These are phyloP conservation scores for Brassica balearica DNA, from an alignment of 441 rosid genomes.

Conservation along the genomic window DNA sequence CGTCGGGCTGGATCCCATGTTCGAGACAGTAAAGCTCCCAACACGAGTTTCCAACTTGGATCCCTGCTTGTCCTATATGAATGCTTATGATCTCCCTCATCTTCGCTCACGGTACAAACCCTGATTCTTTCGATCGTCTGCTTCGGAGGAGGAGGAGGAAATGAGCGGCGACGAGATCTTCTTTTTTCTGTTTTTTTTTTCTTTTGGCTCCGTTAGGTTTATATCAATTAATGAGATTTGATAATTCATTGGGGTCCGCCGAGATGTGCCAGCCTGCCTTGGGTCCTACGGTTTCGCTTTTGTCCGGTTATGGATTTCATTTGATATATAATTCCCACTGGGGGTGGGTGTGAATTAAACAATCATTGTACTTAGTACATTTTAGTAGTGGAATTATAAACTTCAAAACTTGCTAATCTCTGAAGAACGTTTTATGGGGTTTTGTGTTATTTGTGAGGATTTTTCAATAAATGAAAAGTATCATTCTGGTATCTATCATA, in stretches of 20 bases:
- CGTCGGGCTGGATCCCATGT: constrained; percentile 84
- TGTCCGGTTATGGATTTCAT: background rate
- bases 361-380: background rate
- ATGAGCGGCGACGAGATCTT: background rate
- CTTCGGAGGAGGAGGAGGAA: background rate
- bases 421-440: background rate
- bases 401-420: background rate
- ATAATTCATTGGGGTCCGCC: background rate
- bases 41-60: constrained; percentile 86
- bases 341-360: background rate
- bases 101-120: constrained; percentile 8
- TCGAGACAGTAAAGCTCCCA: constrained; percentile 96
- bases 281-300: constrained; percentile 8
- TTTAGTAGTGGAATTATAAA: background rate
- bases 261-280: constrained; percentile 8
- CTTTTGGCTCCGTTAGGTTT: background rate
- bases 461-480: background rate
- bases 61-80: constrained; percentile 91
- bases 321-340: background rate
- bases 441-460: background rate
- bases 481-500: background rate
- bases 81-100: constrained; percentile 94
- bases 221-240: background rate
- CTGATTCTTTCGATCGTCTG: constrained; percentile 1
- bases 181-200: background rate